Evolutionary conservation across 2,329 filamentous ascomycete species (phyloP), one percentile per base, ranked within the genome.

Genomic region (Arthrobotrys musiformis): DNA sequence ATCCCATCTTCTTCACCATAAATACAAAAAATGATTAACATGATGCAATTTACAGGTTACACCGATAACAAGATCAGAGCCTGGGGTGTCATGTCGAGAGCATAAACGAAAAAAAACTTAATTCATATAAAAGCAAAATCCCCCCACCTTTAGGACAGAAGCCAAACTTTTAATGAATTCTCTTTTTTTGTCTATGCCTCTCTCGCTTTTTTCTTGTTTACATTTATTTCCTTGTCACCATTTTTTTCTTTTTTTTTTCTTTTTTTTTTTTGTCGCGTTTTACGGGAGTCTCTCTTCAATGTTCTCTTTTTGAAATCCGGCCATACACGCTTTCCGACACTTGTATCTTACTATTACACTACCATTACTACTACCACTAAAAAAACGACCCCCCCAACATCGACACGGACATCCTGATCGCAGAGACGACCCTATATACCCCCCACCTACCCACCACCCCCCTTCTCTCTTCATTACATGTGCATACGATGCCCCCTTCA

Each of bases 51-150:
- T 24, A 4, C 42, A 77, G 73, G 73, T 87, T 99, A 99, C 91
- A 99, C 95, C 83, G 95, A 99, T 89, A 98, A 97, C 91, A 92
- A 96, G 88, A 97, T 97, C 88, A 92, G 94, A 84, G 93, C 93
- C 83, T 97, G 93, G 93, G 93, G 93, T 87, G 93, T 97, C 84
- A 97, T 97, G 93, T 95, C 93, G 86, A 90, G 93, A 86, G 92
- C 91, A 87, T 94, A 93, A 82, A 78, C 63, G 28, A 67, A 78
- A n/a, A n/a, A n/a, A n/a, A n/a, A n/a, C n/a, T 33, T 33, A 50
- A 60, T 30, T 62, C 35, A 58, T 40, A 56, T 44, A n/a, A 64
- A 72, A 72, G 64, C 81, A 81, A 82, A 82, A 82, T 81, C 81
- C n/a, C 81, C 81, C 82, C 81, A 81, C 81, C 52, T 52, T 52